phyloP scores from a whole-genome alignment of 1,284 basidiomycete species.

The Sanghuangporus weigelae region DNA sequence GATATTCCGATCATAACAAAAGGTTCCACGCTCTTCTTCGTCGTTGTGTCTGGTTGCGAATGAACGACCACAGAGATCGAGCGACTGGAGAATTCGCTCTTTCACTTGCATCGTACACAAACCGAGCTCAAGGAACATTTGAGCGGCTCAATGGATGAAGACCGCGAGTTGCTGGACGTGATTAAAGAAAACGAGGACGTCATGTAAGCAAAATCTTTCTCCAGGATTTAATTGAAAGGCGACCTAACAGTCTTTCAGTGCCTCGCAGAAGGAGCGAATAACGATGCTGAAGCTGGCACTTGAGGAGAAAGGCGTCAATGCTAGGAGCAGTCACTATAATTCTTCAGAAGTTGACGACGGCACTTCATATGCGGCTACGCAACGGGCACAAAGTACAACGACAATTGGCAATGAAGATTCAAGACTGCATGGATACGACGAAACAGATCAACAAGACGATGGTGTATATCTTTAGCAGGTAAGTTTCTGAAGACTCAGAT shows the following conservation, averaged over 20 bases:
- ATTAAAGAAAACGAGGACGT: conserved; percentile 16
- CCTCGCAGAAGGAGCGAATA: conserved; percentile 16
- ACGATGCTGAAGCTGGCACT: conserved; percentile 14
- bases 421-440: neutral
- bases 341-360: neutral
- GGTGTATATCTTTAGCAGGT: conserved; percentile 13
- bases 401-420: neutral
- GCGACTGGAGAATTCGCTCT: conserved; percentile 13
- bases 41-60: neutral
- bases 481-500: neutral
- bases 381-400: neutral
- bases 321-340: conserved; percentile 9
- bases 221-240: neutral
- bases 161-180: neutral
- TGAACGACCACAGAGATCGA: conserved; percentile 11
- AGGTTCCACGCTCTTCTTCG: neutral
- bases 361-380: neutral
- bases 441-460: neutral
- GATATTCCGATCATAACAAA: conserved; percentile 14
- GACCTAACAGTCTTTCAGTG: neutral
- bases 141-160: neutral
- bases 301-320: conserved; percentile 11
- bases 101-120: conserved; percentile 12
- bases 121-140: conserved; percentile 2
- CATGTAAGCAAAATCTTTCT: conserved; percentile 9